A percentile compares a stretch with the other conserved stretches of the same genome.
Evolutionary conservation across 169 alveolate genomes (phyloP).

Genomic region (Miamiensis avidus): DNA sequence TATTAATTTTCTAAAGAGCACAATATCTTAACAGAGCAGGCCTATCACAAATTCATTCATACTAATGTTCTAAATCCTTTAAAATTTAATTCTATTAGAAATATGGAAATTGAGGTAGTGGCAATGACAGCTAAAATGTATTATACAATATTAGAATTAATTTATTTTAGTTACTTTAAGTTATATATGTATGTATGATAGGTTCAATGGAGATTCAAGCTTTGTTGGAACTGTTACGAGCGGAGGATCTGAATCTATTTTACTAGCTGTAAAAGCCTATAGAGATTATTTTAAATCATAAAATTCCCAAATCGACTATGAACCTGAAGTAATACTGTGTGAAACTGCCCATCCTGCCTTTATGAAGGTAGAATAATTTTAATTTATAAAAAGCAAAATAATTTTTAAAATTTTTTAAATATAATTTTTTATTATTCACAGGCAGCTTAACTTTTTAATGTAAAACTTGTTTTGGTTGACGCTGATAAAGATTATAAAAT

Average conservation of each 20-base stretch:
- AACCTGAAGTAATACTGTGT: slow-evolving; percentile 17
- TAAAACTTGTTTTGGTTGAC: background rate
- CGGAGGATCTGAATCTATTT: slow-evolving; percentile 21
- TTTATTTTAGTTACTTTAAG: no score
- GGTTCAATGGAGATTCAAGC: slow-evolving; percentile 16
- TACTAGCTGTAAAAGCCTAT: slow-evolving; percentile 16
- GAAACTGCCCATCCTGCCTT: slow-evolving; percentile 16
- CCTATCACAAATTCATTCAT: background rate
- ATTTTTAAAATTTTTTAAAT: background rate
- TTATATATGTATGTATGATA: no score
- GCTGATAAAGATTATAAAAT: slow-evolving; percentile 33
- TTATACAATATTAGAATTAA: no score
- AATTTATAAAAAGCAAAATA: background rate
- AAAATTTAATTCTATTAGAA: slow-evolving; percentile 16
- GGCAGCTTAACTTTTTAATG: slow-evolving; percentile 2
- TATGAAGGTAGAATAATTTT: no score
- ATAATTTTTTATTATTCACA: background rate
- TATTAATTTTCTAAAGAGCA: background rate
- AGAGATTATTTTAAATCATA: slow-evolving; percentile 5
- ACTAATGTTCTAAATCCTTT: slow-evolving; percentile 20
- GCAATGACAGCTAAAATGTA: slow-evolving; percentile 23
- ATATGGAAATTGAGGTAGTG: slow-evolving; percentile 19
- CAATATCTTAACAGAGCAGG: background rate
- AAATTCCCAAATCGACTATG: background rate
- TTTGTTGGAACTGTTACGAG: slow-evolving; percentile 7